Percentiles rank a stretch among this genome's conserved stretches.
Evolutionary conservation across 768 basidiomycete species (phyloP).

Genomic region (Podaxis mareebaensis): DNA sequence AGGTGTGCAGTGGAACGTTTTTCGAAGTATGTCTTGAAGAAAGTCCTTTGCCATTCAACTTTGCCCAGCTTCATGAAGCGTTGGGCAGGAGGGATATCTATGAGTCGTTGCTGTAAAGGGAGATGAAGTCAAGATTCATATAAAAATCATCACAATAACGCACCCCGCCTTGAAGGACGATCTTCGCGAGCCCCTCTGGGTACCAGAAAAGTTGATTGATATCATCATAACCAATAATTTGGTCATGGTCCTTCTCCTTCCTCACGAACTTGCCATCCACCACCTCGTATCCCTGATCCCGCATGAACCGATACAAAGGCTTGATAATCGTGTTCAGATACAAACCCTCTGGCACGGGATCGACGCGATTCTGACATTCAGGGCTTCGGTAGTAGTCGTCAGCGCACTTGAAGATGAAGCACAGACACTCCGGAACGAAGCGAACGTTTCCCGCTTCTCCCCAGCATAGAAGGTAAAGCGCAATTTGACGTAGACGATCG

Average conservation of each 20-base stretch:
- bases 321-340: constrained; percentile 92
- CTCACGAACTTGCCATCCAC: constrained; percentile 93
- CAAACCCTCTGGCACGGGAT: constrained; percentile 92
- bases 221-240: constrained; percentile 99
- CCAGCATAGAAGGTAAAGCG: constrained; percentile 96
- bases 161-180: constrained; percentile 86
- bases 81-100: constrained; percentile 89
- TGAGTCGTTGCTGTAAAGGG: constrained; percentile 72
- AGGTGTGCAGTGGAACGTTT: constrained; percentile 92
- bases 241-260: constrained; percentile 90
- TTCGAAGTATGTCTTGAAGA: constrained; percentile 99
- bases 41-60: constrained; percentile 91
- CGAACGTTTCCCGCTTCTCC: constrained; percentile 97
- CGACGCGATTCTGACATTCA: constrained; percentile 93
- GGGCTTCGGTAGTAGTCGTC: constrained; percentile 99
- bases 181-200: constrained; percentile 94
- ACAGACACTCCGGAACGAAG: constrained; percentile 94
- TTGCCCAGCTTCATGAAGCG: constrained; percentile 91
- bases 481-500: constrained; percentile 94
- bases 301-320: constrained; percentile 92
- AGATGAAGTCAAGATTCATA: constrained; percentile 8
- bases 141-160: constrained; percentile 24
- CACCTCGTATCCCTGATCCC: constrained; percentile 97
- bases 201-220: constrained; percentile 99
- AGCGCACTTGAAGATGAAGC: constrained; percentile 99